phyloP scores from a whole-genome alignment of 371 early-diverging fungal species.

The Rhizopus stolonifer region DNA sequence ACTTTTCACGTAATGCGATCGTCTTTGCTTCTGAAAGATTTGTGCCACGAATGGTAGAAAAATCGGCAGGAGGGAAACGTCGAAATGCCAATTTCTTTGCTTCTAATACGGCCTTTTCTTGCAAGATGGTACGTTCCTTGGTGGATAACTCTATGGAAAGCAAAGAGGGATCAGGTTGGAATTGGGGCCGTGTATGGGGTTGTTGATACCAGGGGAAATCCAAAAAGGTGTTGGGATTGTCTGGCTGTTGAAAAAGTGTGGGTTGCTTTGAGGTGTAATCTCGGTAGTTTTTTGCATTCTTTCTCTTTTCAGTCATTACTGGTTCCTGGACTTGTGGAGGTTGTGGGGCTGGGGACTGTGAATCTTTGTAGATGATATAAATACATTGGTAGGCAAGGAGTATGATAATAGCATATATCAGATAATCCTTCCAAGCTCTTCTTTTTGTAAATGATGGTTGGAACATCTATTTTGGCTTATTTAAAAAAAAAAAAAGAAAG shows the following conservation, averaged over 20 bases:
- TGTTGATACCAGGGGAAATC: conserved; percentile 33
- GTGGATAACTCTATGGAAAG: conserved; percentile 10
- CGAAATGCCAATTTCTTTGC: conserved; percentile 18
- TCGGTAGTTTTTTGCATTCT: neutral
- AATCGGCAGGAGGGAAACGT: conserved; percentile 6
- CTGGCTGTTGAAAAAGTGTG: neutral
- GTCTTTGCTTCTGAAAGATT: conserved; percentile 11
- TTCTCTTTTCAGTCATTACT: neutral
- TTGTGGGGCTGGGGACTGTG: neutral
- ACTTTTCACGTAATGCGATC: conserved; percentile 8
- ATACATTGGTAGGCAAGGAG: conserved; percentile 1
- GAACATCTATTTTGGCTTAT: neutral
- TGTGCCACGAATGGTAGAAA: conserved; percentile 24
- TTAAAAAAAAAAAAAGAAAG: neutral
- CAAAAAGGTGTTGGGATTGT: neutral
- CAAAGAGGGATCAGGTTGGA: conserved; percentile 3
- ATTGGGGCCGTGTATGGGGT: conserved; percentile 18
- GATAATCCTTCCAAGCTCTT: neutral
- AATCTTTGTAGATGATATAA: neutral
- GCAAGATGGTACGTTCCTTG: conserved; percentile 16
- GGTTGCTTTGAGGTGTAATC: conserved; percentile 2
- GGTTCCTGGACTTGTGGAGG: too few species aligned
- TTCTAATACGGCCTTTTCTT: conserved; percentile 16
- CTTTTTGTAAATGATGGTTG: neutral
- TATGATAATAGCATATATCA: neutral